Conservation (phyloP, 2,329 filamentous ascomycete genomes). For the Alternaria viburni region DNA sequence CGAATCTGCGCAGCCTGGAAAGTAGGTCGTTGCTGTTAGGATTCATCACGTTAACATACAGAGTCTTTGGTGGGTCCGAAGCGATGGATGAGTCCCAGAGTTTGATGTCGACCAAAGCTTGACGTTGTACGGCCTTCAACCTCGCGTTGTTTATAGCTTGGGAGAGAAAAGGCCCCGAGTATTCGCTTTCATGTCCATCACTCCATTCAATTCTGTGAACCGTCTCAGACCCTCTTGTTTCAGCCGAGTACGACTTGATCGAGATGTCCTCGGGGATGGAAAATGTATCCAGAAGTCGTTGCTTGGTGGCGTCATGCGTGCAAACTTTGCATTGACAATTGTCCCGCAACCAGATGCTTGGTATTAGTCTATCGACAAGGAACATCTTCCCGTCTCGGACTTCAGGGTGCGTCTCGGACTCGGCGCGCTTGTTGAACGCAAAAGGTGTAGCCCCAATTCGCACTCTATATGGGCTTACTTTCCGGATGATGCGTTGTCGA, state of each 20-base stretch:
- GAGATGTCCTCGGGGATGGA: slow-evolving; percentile 47
- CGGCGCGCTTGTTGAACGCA: not conserved
- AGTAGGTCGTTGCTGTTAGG: slow-evolving; percentile 58
- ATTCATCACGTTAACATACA: slow-evolving; percentile 28
- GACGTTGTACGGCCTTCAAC: slow-evolving; percentile 41
- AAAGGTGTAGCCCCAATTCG: not conserved
- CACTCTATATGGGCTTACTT: slow-evolving; percentile 1
- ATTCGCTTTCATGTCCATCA: slow-evolving; percentile 72
- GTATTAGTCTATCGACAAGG: not conserved
- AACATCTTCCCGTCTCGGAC: slow-evolving; percentile 8
- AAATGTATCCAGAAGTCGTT: slow-evolving; percentile 73
- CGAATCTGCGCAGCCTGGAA: slow-evolving; percentile 67
- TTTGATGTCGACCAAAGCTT: slow-evolving; percentile 39
- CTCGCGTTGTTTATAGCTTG: slow-evolving; percentile 49
- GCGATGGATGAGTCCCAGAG: slow-evolving; percentile 46
- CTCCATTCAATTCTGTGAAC: slow-evolving; percentile 44
- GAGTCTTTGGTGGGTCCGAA: slow-evolving; percentile 58
- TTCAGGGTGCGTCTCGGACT: not conserved
- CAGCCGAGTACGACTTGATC: slow-evolving; percentile 24
- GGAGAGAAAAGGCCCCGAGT: slow-evolving; percentile 67
- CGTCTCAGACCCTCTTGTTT: slow-evolving; percentile 3
- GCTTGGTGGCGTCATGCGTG: slow-evolving; percentile 72
- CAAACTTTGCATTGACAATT: slow-evolving; percentile 74
- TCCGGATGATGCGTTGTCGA: not conserved
- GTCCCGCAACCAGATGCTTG: slow-evolving; percentile 59